phyloP scores from a whole-genome alignment of 306 rosid species.

The Begonia masoniana region DNA sequence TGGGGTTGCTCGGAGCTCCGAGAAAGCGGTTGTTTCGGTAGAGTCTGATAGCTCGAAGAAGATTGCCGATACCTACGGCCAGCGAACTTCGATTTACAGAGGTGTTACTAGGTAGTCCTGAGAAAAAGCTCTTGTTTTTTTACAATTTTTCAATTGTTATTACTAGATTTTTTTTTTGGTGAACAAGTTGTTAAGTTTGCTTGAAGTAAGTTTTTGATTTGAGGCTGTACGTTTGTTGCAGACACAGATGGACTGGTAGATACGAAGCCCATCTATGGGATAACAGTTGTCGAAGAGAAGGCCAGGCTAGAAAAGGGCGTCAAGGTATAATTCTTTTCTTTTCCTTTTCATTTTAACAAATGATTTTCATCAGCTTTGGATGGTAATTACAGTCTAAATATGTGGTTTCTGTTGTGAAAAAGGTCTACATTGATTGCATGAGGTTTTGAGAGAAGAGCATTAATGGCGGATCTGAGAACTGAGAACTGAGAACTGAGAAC shows the following conservation, averaged over 20 bases:
- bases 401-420: background rate
- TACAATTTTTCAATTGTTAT: background rate
- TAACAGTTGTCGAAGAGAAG: conserved; percentile 98
- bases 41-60: conserved; percentile 43
- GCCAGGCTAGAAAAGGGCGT: conserved; percentile 98
- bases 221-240: conserved; percentile 11
- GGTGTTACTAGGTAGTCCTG: conserved; percentile 75
- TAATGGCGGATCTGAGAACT: conserved; percentile 13
- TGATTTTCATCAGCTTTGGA: background rate
- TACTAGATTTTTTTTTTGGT: background rate
- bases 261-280: conserved; percentile 99
- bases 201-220: background rate
- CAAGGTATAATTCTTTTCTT: conserved; percentile 49
- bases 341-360: background rate
- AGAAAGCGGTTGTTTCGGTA: conserved; percentile 24
- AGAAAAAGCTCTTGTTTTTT: background rate
- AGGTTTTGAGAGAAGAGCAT: conserved; percentile 22
- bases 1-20: conserved; percentile 28
- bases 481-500: no score
- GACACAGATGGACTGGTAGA: conserved; percentile 99
- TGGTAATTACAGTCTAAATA: background rate
- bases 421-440: conserved; percentile 23
- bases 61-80: conserved; percentile 80
- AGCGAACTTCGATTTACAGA: conserved; percentile 91
- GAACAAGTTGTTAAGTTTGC: background rate